These are phyloP conservation scores for Diaporthe citriasiana DNA, from an alignment of 2,329 filamentous ascomycete species.

Conservation along the genomic window DNA sequence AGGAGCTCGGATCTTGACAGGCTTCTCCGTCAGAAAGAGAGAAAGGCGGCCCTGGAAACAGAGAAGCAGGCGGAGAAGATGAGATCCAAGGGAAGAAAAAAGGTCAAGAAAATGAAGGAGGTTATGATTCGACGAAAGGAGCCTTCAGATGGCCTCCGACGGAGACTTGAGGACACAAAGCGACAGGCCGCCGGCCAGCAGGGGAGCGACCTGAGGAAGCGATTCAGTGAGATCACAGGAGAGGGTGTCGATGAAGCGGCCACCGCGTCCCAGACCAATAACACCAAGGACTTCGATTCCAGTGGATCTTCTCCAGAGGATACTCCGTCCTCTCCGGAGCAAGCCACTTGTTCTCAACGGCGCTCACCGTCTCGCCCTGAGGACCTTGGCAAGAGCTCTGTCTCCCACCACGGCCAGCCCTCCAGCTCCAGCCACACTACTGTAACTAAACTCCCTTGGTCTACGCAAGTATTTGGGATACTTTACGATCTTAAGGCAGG, in stretches of 20 bases:
- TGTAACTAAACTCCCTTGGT: not conserved
- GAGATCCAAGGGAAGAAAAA: slow-evolving; percentile 19
- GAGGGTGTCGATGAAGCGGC: not conserved
- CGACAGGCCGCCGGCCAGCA: not conserved
- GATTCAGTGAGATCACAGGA: not conserved
- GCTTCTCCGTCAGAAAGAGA: slow-evolving; percentile 31
- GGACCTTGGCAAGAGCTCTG: not conserved
- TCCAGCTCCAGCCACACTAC: not conserved
- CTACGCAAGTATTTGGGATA: not conserved
- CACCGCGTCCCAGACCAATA: too few relatives aligned
- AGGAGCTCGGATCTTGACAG: not conserved
- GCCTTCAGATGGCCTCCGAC: not conserved
- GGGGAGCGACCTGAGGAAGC: not conserved
- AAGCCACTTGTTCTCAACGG: not conserved
- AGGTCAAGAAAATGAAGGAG: slow-evolving; percentile 34
- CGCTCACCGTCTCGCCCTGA: not conserved
- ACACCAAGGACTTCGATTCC: not conserved
- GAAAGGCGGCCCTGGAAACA: not conserved
- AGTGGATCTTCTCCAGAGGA: not conserved
- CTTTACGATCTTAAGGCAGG: not conserved
- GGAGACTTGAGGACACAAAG: not conserved
- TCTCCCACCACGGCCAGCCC: not conserved
- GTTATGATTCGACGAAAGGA: slow-evolving; percentile 34
- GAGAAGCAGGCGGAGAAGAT: slow-evolving; percentile 6
- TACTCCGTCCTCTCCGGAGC: not conserved